phyloP scores from a whole-genome alignment of 768 basidiomycete species.

The Tulasnella sp. region DNA sequence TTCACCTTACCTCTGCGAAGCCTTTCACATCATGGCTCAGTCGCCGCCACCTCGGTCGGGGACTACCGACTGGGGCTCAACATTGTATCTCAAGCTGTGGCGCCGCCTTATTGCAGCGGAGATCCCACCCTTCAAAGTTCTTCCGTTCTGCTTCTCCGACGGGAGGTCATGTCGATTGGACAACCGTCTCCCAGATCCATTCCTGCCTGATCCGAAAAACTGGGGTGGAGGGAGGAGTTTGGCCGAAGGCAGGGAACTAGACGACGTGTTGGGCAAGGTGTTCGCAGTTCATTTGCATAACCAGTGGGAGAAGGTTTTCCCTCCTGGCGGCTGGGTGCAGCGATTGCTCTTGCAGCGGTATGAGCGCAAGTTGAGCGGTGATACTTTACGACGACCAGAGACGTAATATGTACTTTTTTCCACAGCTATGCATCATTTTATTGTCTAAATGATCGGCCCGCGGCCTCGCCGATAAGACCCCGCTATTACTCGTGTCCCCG shows the following conservation, averaged over 20 bases:
- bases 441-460: not conserved
- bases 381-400: not conserved
- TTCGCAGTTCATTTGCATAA: slow-evolving; percentile 94
- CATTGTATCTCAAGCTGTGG: slow-evolving; percentile 88
- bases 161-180: slow-evolving; percentile 87
- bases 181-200: slow-evolving; percentile 91
- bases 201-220: slow-evolving; percentile 47
- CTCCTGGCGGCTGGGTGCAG: slow-evolving; percentile 80
- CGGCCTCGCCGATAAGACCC: not conserved
- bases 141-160: slow-evolving; percentile 95
- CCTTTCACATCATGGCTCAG: slow-evolving; percentile 83
- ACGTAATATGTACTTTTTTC: not conserved
- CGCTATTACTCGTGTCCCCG: not conserved
- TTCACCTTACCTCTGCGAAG: slow-evolving; percentile 96
- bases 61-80: slow-evolving; percentile 91
- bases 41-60: slow-evolving; percentile 66
- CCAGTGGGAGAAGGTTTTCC: slow-evolving; percentile 89
- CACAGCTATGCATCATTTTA: not conserved
- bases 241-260: slow-evolving; percentile 59
- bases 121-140: slow-evolving; percentile 80
- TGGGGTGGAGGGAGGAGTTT: slow-evolving; percentile 52
- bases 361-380: not conserved
- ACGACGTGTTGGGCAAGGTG: slow-evolving; percentile 59
- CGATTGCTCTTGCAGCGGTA: slow-evolving; percentile 66
- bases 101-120: slow-evolving; percentile 68